These are phyloP conservation scores for Russula griseocarnosa DNA, from an alignment of 768 basidiomycete species.

Conservation along the genomic window DNA sequence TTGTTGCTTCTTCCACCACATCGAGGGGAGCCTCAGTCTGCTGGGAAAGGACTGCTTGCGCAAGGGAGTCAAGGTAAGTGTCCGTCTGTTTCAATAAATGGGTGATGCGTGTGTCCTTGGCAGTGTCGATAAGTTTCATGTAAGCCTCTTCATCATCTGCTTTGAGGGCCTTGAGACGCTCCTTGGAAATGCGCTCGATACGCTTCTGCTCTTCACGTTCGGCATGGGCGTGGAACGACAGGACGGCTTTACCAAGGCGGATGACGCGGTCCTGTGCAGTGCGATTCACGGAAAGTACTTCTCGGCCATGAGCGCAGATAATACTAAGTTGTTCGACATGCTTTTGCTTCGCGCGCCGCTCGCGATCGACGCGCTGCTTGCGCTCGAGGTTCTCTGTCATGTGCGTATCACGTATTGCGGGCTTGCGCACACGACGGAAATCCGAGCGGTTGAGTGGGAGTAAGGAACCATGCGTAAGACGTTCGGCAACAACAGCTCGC, in stretches of 20 bases:
- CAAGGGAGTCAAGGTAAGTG: conserved; percentile 88
- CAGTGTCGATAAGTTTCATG: conserved; percentile 97
- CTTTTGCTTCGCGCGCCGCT: conserved; percentile 91
- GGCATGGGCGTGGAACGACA: conserved; percentile 80
- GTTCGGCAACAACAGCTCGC: conserved; percentile 80
- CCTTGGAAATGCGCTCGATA: conserved; percentile 92
- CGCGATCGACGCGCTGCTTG: conserved; percentile 87
- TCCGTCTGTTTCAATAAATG: conserved; percentile 95
- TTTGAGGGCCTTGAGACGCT: conserved; percentile 95
- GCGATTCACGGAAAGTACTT: conserved; percentile 61
- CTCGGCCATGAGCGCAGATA: conserved; percentile 80
- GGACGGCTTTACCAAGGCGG: conserved; percentile 70
- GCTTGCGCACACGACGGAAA: conserved; percentile 84
- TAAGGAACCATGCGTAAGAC: conserved; percentile 81
- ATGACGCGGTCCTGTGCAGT: conserved; percentile 53
- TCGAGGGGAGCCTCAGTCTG: conserved; percentile 60
- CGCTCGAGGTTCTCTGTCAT: conserved; percentile 86
- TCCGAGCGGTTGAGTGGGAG: conserved; percentile 89
- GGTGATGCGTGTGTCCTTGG: conserved; percentile 98
- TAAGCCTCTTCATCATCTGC: conserved; percentile 99
- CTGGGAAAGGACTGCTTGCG: conserved; percentile 89
- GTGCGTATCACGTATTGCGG: conserved; percentile 82
- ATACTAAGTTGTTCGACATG: conserved; percentile 90
- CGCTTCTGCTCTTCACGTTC: conserved; percentile 99
- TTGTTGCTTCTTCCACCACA: conserved; percentile 59